Evolutionary conservation across 2,329 filamentous ascomycete genomes (phyloP), one percentile per base, ranked within the genome.

Genomic region (Penicillium sp.): DNA sequence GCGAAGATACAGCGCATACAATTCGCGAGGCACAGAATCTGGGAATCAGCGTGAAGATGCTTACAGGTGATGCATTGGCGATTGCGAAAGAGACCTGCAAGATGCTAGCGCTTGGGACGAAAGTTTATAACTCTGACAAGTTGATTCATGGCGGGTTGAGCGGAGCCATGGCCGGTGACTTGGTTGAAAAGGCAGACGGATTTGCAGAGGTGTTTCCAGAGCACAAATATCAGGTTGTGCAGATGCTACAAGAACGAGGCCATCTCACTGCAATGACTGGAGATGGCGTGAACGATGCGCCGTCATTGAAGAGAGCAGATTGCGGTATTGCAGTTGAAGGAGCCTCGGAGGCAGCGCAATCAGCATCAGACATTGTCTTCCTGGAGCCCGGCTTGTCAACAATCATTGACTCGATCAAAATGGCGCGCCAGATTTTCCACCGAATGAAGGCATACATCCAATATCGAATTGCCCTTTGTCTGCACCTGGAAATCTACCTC

Each of bases 51-150:
- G 90, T 92, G 65, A 92, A 92, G 83, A 92, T 92, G 90, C 83
- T 92, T 75, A 92, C 90, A 75, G 90, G 90, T 82, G 90, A 92
- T 75, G 90, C 90, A 62, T 89, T 91, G 70, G 90, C 90, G 66
- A 92, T 92, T 70, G 90, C 90, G 54, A 91, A 91, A 79, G 90
- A 92, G 79, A 92, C 90, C 63, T 92, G 90, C 84, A 91, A 91
- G 79, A 91, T 92, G 88, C 83, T 92, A 70, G 88, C 89, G 63
- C 84, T 92, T 58, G 90, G 90, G 61, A 91, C 90, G 68, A 92
- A 92, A 81, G 90, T 92, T 64, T 92, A 91, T 81, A 91, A 91
- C 81, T 92, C 90, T 47, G 88, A 90, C 70, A 90, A 89, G 79
- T 84, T 92, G 64, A 91, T 92, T 68, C 88, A 91, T 76, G 89